These are phyloP conservation scores for Tubosaeta sp. DNA, from an alignment of 768 basidiomycete genomes.

Conservation along the genomic window DNA sequence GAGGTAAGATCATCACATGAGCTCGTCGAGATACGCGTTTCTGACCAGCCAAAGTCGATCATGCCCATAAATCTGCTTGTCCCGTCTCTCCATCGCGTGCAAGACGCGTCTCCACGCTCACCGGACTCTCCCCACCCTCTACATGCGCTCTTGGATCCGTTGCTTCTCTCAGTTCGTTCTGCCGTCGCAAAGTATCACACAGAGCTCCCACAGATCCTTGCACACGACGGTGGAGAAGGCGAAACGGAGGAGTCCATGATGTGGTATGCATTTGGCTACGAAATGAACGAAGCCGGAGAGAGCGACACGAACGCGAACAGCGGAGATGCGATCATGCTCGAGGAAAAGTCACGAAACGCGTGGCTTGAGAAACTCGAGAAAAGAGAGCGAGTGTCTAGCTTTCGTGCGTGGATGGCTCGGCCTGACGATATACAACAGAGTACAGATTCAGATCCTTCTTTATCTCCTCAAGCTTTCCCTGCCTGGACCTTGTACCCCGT, in stretches of 20 bases:
- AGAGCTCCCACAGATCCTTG: constrained; percentile 58
- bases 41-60: constrained; percentile 49
- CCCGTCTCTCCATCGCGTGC: constrained; percentile 52
- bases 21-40: neutral
- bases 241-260: constrained; percentile 70
- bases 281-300: constrained; percentile 36
- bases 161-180: constrained; percentile 56
- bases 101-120: constrained; percentile 27
- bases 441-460: constrained; percentile 71
- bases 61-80: constrained; percentile 61
- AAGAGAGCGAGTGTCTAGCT: constrained; percentile 48
- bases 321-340: constrained; percentile 30
- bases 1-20: constrained; percentile 41
- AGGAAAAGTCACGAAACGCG: constrained; percentile 48
- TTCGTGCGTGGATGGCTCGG: neutral
- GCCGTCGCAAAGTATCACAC: constrained; percentile 57
- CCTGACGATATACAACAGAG: constrained; percentile 37
- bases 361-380: constrained; percentile 68
- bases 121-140: constrained; percentile 45
- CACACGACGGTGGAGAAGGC: constrained; percentile 54
- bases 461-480: constrained; percentile 63
- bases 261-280: constrained; percentile 69
- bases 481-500: constrained; percentile 38
- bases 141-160: constrained; percentile 53
- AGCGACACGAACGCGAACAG: constrained; percentile 18